Evolutionary conservation across 352 stramenopile genomes (phyloP), one percentile per base, ranked within the genome.

Genomic region (Globisporangium radiosum): DNA sequence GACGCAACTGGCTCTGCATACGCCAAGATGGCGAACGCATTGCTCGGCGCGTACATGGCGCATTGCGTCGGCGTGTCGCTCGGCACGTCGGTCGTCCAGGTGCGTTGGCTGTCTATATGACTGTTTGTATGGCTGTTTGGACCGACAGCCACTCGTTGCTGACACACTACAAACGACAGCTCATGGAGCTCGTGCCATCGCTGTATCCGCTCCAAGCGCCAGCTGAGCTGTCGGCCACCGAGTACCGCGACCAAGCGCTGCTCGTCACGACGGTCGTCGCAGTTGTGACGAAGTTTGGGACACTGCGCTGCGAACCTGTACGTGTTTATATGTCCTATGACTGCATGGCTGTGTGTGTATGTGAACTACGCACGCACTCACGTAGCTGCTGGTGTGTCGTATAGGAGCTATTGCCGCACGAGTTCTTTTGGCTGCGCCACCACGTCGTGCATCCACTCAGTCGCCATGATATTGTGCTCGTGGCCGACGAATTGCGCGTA

Each of bases 341-440:
- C 37, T 7, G 4, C 15, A 36, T 56, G 13, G 38, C 42, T 25
- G 6, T 55, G 14, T 44, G 25, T 42, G n/a, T 39, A 15, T 8
- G 25, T 25, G 25, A 2, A 25, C 25, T 1, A 25, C 2, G 25
- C 25, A 25, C 25, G 25, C 25, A 25, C 25, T 25, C 25, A 25
- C 25, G 25, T 25, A 25, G 25, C 25, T 25, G 25, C 25, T 25
- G 25, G 25, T 1, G 25, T 25, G 25, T 25, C 25, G 25, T 2
- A 25, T 65, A 92, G 79, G 81, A 96, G 19, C 72, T 96, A 47
- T 73, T 97, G 47, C 85, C 88, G 15, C 87, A 96, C 64, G 90
- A 97, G 67, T 96, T 95, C 55, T 86, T 84, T n/a, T 96, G 95
- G 56, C 68, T 97, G 36, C 80, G 76, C 5, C 78, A 95, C 62